These are phyloP conservation scores for Parietaria judaica DNA, from an alignment of 306 rosid genomes.

Conservation along the genomic window DNA sequence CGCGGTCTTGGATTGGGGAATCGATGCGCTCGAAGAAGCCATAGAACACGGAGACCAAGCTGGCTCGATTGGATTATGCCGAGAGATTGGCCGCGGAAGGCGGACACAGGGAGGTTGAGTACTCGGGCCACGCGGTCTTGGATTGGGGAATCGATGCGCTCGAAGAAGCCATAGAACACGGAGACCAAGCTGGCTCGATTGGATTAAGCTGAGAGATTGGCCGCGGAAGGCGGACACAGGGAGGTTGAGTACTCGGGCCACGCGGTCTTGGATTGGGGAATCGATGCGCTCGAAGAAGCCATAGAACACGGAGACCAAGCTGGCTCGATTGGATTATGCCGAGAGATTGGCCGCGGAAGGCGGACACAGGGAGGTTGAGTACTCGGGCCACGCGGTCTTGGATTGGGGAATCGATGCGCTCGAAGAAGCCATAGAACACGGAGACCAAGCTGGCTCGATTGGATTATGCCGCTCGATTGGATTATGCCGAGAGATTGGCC, in stretches of 20 bases:
- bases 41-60: conserved; percentile 81
- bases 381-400: no score
- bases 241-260: no score
- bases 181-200: conserved; percentile 83
- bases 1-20: conserved; percentile 92
- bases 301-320: conserved; percentile 81
- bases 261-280: conserved; percentile 94
- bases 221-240: no score
- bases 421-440: no score
- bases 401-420: no score
- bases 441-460: no score
- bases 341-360: no score
- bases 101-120: conserved; percentile 57
- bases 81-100: no score
- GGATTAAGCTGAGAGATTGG: conserved; percentile 75
- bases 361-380: no score
- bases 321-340: conserved; percentile 71
- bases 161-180: conserved; percentile 81
- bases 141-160: conserved; percentile 97
- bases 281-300: conserved; percentile 93
- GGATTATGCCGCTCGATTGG: no score
- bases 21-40: conserved; percentile 93
- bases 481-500: no score
- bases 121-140: conserved; percentile 86
- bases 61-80: conserved; percentile 71